Percentiles rank a stretch among this genome's conserved stretches.
Conservation (phyloP, 2,329 filamentous ascomycete species). For the Dissoconium aciculare region DNA sequence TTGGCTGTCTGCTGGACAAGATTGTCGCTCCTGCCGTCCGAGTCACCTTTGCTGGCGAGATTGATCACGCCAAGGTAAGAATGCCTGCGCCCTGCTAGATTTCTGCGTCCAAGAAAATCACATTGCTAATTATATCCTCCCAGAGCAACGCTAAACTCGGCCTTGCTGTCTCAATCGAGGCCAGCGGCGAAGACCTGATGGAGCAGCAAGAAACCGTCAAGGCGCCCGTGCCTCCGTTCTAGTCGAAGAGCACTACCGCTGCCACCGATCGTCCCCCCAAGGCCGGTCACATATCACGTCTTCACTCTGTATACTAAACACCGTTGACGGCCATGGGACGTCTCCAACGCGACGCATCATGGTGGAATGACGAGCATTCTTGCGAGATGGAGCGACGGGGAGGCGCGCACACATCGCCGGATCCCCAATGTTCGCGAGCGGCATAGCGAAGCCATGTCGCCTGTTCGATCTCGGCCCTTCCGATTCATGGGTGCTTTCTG, state of each 20-base stretch:
- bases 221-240: slow-evolving; percentile 29
- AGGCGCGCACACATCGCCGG: no score
- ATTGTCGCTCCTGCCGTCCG: slow-evolving; percentile 82
- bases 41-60: slow-evolving; percentile 89
- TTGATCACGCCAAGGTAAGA: slow-evolving; percentile 82
- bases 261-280: neutral
- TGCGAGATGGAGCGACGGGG: no score
- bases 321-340: slow-evolving; percentile 3
- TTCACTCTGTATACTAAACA: slow-evolving; percentile 16
- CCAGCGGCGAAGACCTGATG: slow-evolving; percentile 70
- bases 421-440: no score
- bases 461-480: no score
- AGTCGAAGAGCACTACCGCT: slow-evolving; percentile 7
- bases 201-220: slow-evolving; percentile 51
- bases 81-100: no score
- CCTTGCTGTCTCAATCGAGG: slow-evolving; percentile 82
- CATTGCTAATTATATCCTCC: no score
- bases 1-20: slow-evolving; percentile 89
- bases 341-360: no score
- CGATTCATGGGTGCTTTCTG: no score
- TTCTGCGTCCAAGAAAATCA: no score
- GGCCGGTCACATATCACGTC: no score
- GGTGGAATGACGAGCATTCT: no score
- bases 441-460: no score
- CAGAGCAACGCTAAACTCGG: slow-evolving; percentile 93